These are phyloP conservation scores for Lactarius indigo DNA, from an alignment of 768 basidiomycete species.

Conservation along the genomic window DNA sequence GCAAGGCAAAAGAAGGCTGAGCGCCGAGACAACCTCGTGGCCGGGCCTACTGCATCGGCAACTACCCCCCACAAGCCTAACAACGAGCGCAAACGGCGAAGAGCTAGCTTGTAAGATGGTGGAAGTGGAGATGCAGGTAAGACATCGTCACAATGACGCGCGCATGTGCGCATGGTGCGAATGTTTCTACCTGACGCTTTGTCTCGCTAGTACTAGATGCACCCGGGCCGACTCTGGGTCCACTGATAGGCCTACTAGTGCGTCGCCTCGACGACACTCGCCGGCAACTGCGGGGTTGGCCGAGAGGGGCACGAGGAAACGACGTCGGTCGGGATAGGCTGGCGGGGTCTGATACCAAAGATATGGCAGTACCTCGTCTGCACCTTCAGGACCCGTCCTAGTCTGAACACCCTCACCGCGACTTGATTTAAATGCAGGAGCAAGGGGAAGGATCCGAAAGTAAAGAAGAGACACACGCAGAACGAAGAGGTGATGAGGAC, in stretches of 20 bases:
- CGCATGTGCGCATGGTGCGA: neutral
- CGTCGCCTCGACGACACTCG: neutral
- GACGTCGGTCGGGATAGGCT: neutral
- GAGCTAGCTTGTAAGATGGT: neutral
- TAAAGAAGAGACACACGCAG: neutral
- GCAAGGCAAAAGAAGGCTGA: neutral
- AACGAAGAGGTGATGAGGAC: neutral
- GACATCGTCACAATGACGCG: neutral
- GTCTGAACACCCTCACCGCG: too few species aligned
- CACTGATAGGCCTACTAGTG: neutral
- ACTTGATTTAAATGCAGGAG: neutral
- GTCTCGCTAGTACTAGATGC: neutral
- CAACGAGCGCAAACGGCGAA: neutral
- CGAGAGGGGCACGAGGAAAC: neutral
- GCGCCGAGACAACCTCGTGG: neutral
- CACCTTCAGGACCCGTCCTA: neutral
- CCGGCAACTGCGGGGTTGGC: neutral
- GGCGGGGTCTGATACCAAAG: neutral
- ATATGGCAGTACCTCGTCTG: neutral
- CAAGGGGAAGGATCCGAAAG: neutral
- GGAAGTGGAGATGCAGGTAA: slow-evolving; percentile 1
- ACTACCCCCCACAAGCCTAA: neutral
- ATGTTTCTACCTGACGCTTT: neutral
- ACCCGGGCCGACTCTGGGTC: neutral
- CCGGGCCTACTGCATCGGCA: neutral